phyloP scores from a whole-genome alignment of 495 filamentous ascomycete genomes.

The Jackrogersella multiformis region DNA sequence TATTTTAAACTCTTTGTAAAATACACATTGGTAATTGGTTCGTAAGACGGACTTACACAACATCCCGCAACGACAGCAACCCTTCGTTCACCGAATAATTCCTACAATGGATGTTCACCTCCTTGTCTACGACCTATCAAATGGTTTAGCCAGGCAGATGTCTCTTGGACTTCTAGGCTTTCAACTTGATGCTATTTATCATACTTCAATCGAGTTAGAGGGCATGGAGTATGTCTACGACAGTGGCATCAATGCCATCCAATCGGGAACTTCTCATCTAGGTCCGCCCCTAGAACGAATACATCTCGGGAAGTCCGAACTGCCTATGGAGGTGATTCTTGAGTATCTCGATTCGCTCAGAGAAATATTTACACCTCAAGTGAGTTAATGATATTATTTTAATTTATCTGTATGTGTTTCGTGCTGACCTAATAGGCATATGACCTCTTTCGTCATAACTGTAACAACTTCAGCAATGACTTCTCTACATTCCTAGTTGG shows the following conservation, averaged over 20 bases:
- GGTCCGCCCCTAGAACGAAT: slow-evolving; percentile 83
- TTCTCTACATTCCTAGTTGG: slow-evolving; percentile 91
- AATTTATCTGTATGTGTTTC: neutral
- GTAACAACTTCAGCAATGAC: slow-evolving; percentile 98
- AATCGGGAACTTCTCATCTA: slow-evolving; percentile 83
- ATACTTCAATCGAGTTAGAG: slow-evolving; percentile 85
- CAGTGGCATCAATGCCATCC: slow-evolving; percentile 80
- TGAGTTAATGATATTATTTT: slow-evolving; percentile 44
- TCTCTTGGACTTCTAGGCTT: slow-evolving; percentile 67
- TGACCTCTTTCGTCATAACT: slow-evolving; percentile 86
- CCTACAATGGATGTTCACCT: slow-evolving; percentile 83
- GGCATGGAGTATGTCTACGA: slow-evolving; percentile 66
- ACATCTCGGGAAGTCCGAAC: slow-evolving; percentile 75
- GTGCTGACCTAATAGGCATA: slow-evolving; percentile 70
- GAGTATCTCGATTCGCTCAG: slow-evolving; percentile 90
- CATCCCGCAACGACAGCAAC: too few relatives aligned
- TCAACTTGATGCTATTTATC: slow-evolving; percentile 89
- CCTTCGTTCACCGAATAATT: neutral
- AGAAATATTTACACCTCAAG: slow-evolving; percentile 83
- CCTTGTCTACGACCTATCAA: slow-evolving; percentile 93
- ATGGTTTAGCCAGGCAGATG: slow-evolving; percentile 64
- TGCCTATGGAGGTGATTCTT: slow-evolving; percentile 83
- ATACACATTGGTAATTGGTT: too few relatives aligned
- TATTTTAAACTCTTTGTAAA: too few relatives aligned
- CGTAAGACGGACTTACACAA: neutral